phyloP scores from a whole-genome alignment of 257 asterid species.

The Capsicum pubescens region DNA sequence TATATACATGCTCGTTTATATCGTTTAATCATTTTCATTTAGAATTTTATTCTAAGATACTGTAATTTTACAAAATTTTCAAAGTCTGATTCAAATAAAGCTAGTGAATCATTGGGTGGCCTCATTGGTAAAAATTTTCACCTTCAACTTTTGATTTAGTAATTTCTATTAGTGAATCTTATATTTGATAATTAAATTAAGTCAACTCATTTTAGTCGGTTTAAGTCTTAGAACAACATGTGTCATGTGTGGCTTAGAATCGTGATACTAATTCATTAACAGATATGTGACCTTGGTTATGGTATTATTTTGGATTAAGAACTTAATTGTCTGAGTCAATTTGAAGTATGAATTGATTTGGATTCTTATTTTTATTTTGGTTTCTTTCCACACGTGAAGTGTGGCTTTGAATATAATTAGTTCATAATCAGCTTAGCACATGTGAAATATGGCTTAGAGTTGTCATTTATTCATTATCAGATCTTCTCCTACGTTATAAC shows the following conservation, averaged over 20 bases:
- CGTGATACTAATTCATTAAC: conserved; percentile 1
- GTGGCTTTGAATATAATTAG: not conserved
- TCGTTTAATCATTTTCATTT: too few species aligned
- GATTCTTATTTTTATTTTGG: not conserved
- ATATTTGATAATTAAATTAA: too few species aligned
- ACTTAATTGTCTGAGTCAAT: conserved; percentile 8
- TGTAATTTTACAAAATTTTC: too few species aligned
- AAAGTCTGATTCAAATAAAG: too few species aligned
- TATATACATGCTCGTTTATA: too few species aligned
- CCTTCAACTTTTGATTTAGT: too few species aligned
- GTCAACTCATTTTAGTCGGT: too few species aligned
- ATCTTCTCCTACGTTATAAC: not conserved
- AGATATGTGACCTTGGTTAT: conserved; percentile 4
- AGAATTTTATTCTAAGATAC: too few species aligned
- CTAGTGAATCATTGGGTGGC: too few species aligned
- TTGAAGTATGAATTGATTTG: conserved; percentile 1
- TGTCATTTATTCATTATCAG: not conserved
- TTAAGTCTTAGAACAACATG: not conserved
- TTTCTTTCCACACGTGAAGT: not conserved
- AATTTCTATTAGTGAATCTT: too few species aligned
- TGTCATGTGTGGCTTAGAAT: not conserved
- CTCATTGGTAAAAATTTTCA: too few species aligned
- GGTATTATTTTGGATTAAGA: conserved; percentile 3
- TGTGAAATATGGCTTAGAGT: not conserved
- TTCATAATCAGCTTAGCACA: not conserved